Evolutionary conservation across 768 basidiomycete species (phyloP).

Genomic region (Asterophora parasitica): DNA sequence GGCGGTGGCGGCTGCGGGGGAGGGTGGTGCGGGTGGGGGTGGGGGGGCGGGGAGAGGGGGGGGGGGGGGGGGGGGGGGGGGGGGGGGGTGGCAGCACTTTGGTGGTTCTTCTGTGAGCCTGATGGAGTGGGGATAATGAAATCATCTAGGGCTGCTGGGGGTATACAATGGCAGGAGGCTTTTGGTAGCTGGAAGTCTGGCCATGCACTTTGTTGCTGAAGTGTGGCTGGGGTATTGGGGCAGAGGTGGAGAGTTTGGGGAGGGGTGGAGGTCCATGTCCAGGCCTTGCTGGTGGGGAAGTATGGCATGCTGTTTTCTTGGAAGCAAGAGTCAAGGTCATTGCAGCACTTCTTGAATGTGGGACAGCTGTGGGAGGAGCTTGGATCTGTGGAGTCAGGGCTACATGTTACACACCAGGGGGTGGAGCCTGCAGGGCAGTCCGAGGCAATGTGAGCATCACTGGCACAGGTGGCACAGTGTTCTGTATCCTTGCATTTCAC

Average conservation of each 20-base stretch:
- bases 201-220: neutral
- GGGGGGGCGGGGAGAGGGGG: too few species aligned
- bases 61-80: neutral
- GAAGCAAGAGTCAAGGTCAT: neutral
- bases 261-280: constrained; percentile 5
- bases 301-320: constrained; percentile 10
- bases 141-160: neutral
- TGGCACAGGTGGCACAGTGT: neutral
- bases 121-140: neutral
- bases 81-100: neutral
- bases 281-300: constrained; percentile 6
- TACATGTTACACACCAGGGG: constrained; percentile 1
- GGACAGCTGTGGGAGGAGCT: constrained; percentile 2
- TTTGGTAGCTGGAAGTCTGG: too few species aligned
- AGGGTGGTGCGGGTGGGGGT: too few species aligned
- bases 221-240: neutral
- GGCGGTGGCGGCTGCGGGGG: too few species aligned
- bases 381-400: constrained; percentile 4
- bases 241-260: neutral
- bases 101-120: neutral
- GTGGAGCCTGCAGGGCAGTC: neutral
- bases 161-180: too few species aligned
- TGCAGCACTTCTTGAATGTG: neutral
- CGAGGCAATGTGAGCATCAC: neutral
- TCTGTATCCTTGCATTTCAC: neutral